Evolutionary conservation across 106 monocot species (phyloP).

Genomic region (Ottelia alismoides): DNA sequence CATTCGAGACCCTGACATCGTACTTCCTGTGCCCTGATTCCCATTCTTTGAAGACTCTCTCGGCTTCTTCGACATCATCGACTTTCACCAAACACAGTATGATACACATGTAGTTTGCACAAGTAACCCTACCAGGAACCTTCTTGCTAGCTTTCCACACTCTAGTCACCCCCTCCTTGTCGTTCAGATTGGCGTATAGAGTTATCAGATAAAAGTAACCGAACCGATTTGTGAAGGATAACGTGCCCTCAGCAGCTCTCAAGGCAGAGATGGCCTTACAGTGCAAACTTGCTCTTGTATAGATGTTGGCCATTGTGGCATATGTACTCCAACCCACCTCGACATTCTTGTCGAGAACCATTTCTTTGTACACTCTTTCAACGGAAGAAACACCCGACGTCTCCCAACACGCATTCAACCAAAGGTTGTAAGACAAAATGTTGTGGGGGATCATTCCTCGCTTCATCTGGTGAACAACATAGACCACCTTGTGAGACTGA

Average conservation of each 20-base stretch:
- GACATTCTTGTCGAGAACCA: conserved; percentile 41
- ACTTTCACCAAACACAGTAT: conserved; percentile 58
- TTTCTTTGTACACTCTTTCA: conserved; percentile 50
- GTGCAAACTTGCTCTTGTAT: conserved; percentile 17
- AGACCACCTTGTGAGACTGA: conserved; percentile 33
- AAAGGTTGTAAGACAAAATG: conserved; percentile 69
- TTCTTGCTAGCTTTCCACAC: conserved; percentile 69
- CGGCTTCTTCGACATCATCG: conserved; percentile 47
- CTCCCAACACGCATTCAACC: conserved; percentile 52
- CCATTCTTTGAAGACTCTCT: conserved; percentile 47
- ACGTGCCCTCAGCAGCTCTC: conserved; percentile 41
- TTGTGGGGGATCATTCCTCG: conserved; percentile 34
- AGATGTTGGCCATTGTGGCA: conserved; percentile 55
- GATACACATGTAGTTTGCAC: conserved; percentile 56
- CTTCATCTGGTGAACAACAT: conserved; percentile 58
- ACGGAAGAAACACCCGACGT: conserved; percentile 26
- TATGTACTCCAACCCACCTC: conserved; percentile 79
- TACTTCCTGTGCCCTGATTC: conserved; percentile 55
- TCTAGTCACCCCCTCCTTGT: conserved; percentile 39
- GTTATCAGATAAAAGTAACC: conserved; percentile 84
- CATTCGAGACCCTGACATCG: conserved; percentile 65
- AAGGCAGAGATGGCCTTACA: conserved; percentile 40
- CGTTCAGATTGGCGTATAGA: conserved; percentile 41
- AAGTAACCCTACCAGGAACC: conserved; percentile 45
- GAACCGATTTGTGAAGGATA: conserved; percentile 43